Conservation (phyloP, 164 flowering plant genomes). For the Berberis vulgaris region DNA sequence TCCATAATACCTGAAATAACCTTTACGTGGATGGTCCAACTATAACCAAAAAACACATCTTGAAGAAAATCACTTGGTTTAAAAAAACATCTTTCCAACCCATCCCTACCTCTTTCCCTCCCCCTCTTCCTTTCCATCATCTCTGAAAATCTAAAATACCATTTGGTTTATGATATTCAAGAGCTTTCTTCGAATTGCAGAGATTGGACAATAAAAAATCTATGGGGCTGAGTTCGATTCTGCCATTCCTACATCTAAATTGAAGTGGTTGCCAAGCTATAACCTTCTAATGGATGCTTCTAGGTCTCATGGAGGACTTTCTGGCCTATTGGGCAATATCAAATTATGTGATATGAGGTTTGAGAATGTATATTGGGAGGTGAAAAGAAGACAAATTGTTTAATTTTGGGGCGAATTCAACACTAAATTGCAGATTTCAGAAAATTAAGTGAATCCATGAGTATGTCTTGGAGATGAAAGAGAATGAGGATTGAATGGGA, state of each 20-base stretch:
- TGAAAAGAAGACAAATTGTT: constrained; percentile 67
- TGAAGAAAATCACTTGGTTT: too few species aligned
- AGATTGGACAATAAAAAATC: constrained; percentile 63
- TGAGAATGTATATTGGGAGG: constrained; percentile 50
- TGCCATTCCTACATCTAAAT: constrained; percentile 71
- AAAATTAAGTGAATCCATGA: constrained; percentile 56
- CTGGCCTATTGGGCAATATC: constrained; percentile 61
- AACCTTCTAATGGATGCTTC: constrained; percentile 59
- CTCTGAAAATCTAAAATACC: constrained; percentile 19
- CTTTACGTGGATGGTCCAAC: too few species aligned
- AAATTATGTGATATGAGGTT: constrained; percentile 77
- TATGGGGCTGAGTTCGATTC: constrained; percentile 72
- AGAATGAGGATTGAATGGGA: constrained; percentile 32
- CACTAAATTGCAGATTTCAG: constrained; percentile 61
- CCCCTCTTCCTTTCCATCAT: too few species aligned
- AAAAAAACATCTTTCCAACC: too few species aligned
- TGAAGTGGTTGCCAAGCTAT: constrained; percentile 53
- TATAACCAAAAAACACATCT: too few species aligned
- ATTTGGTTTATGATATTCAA: constrained; percentile 66
- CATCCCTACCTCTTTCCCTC: too few species aligned
- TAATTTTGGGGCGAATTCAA: constrained; percentile 88
- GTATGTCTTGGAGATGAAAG: constrained; percentile 53
- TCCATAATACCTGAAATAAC: too few species aligned
- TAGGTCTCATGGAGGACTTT: constrained; percentile 84
- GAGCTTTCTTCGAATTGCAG: constrained; percentile 44